A percentile compares a stretch with the other conserved stretches of the same genome.
Evolutionary conservation across 805 yeast species (phyloP).

Genomic region (Lipomyces spencermartinsiae): DNA sequence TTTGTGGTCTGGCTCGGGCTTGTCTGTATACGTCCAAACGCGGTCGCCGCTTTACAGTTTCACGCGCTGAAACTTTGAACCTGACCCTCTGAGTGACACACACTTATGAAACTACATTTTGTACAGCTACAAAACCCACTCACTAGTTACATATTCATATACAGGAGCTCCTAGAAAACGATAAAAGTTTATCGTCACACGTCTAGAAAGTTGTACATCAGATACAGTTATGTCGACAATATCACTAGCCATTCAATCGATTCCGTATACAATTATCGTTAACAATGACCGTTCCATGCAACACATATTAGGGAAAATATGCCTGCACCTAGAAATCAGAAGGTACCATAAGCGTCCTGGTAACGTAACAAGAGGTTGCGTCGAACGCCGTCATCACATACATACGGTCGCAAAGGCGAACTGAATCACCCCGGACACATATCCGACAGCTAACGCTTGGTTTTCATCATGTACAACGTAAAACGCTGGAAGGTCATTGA

Average conservation of each 20-base stretch:
- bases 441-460: slow-evolving; percentile 37
- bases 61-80: not conserved
- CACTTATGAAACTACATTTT: not conserved
- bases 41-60: not conserved
- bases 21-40: not conserved
- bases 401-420: slow-evolving; percentile 7
- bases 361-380: slow-evolving; percentile 39
- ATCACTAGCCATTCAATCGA: not conserved
- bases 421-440: slow-evolving; percentile 16
- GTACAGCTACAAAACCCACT: not conserved
- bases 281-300: slow-evolving; percentile 3
- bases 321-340: slow-evolving; percentile 23
- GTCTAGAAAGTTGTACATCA: no score
- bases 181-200: no score
- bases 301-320: not conserved
- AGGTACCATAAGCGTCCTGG: slow-evolving; percentile 34
- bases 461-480: slow-evolving; percentile 39
- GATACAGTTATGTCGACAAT: not conserved
- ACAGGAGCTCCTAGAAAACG: no score
- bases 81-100: slow-evolving; percentile 1
- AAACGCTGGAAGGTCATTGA: slow-evolving; percentile 40
- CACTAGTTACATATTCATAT: no score
- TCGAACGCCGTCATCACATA: slow-evolving; percentile 38
- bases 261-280: not conserved
- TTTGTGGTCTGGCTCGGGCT: not conserved